Evolutionary conservation across 1,284 basidiomycete species (phyloP).

Genomic region (Neonothopanus nambi): DNA sequence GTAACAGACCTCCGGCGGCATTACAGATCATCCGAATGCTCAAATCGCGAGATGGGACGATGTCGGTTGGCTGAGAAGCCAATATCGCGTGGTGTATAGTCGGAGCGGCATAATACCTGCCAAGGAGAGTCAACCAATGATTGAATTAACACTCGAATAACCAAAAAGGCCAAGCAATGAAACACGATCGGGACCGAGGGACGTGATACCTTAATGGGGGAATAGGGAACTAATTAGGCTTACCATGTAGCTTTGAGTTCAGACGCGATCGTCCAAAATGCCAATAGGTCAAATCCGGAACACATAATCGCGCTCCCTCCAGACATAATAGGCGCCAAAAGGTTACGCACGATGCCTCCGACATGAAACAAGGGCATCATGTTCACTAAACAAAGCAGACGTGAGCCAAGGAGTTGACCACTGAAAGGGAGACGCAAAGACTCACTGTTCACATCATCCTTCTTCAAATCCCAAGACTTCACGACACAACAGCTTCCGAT

Average conservation of each 20-base stretch:
- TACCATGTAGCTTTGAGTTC: constrained; percentile 42
- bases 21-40: constrained; percentile 47
- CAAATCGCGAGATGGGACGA: constrained; percentile 33
- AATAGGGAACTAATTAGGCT: too few species aligned
- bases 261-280: constrained; percentile 55
- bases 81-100: constrained; percentile 48
- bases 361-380: constrained; percentile 71
- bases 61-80: constrained; percentile 33
- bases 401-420: not conserved
- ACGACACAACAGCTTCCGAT: constrained; percentile 60
- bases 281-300: constrained; percentile 44
- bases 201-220: too few species aligned
- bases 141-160: too few species aligned
- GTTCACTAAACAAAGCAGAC: constrained; percentile 35
- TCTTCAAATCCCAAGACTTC: constrained; percentile 53
- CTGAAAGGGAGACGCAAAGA: constrained; percentile 11
- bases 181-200: too few species aligned
- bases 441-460: constrained; percentile 45
- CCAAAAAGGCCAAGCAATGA: too few species aligned
- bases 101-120: constrained; percentile 47
- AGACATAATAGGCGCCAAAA: constrained; percentile 49
- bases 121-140: not conserved
- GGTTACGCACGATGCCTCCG: constrained; percentile 52
- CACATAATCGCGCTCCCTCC: constrained; percentile 53
- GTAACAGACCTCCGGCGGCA: constrained; percentile 45